phyloP scores from a whole-genome alignment of 2,329 filamentous ascomycete species.

The Alternaria sp. region DNA sequence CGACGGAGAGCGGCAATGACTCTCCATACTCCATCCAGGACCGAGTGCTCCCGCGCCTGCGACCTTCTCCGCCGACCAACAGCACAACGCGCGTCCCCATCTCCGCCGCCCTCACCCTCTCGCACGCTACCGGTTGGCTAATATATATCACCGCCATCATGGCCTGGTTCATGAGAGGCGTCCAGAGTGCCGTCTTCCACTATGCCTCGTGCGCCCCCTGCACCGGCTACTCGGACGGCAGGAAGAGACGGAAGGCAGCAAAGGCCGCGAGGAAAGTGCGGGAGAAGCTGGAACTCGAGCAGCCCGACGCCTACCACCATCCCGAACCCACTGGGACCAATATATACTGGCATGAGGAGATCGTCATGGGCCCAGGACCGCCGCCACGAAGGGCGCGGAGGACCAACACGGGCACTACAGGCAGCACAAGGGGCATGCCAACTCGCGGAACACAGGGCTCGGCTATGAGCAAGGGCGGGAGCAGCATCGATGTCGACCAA shows the following conservation, averaged over 20 bases:
- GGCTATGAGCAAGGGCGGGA: constrained; percentile 53
- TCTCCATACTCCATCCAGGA: constrained; percentile 27
- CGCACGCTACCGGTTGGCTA: neutral
- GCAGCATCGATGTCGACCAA: constrained; percentile 45
- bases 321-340: constrained; percentile 86
- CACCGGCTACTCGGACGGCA: constrained; percentile 70
- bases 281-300: constrained; percentile 68
- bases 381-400: constrained; percentile 65
- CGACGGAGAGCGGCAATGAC: constrained; percentile 32
- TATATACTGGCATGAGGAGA: constrained; percentile 87
- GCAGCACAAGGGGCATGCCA: constrained; percentile 63
- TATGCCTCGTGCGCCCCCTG: constrained; percentile 81
- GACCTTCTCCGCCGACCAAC: constrained; percentile 4
- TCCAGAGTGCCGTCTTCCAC: constrained; percentile 81
- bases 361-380: constrained; percentile 77
- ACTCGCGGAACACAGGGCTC: constrained; percentile 61
- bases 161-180: constrained; percentile 54
- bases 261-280: constrained; percentile 71
- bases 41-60: constrained; percentile 27
- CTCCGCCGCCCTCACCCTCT: neutral
- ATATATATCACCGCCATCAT: constrained; percentile 25
- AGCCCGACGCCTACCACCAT: constrained; percentile 78
- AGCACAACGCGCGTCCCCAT: constrained; percentile 3
- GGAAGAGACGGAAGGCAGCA: constrained; percentile 74
- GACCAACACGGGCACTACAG: constrained; percentile 57